These are phyloP conservation scores for Dinochytrium kinnereticum DNA, from an alignment of 371 early-diverging fungal species.

Conservation along the genomic window DNA sequence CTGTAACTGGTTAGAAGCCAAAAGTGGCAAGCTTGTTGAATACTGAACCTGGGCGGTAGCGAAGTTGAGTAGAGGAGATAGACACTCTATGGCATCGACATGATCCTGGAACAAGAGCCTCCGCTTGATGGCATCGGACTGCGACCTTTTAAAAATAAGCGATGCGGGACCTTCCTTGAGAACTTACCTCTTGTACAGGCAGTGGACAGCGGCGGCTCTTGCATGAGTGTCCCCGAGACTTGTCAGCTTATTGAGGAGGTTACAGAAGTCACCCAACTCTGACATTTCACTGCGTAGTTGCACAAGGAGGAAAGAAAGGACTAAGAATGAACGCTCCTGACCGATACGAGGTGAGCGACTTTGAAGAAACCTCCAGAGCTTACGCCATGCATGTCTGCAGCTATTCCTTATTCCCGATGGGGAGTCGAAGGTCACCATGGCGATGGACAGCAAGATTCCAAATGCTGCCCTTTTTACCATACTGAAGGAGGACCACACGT, in stretches of 20 bases:
- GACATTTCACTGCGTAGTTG: neutral
- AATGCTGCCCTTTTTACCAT: constrained; percentile 94
- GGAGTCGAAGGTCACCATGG: constrained; percentile 84
- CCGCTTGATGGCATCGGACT: neutral
- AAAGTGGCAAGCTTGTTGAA: too few relatives aligned
- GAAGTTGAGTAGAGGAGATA: neutral
- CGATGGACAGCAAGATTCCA: constrained; percentile 88
- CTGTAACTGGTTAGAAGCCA: neutral
- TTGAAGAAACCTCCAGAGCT: neutral
- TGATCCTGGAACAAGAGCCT: neutral
- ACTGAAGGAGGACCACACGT: constrained; percentile 96
- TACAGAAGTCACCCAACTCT: neutral
- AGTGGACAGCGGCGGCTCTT: neutral
- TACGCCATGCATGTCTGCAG: constrained; percentile 35
- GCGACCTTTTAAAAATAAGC: neutral
- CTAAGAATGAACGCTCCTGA: constrained; percentile 10
- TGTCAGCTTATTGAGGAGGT: neutral
- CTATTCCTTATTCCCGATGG: constrained; percentile 90
- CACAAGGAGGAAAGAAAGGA: too few relatives aligned
- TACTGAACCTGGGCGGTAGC: too few relatives aligned
- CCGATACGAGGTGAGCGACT: neutral
- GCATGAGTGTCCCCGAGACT: neutral
- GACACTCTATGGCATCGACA: neutral
- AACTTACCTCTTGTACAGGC: neutral
- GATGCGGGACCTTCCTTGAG: neutral